A percentile compares a stretch with the other conserved stretches of the same genome.
These are phyloP conservation scores for Coleophoma eucalyptorum DNA, from an alignment of 2,329 filamentous ascomycete species.

Conservation along the genomic window DNA sequence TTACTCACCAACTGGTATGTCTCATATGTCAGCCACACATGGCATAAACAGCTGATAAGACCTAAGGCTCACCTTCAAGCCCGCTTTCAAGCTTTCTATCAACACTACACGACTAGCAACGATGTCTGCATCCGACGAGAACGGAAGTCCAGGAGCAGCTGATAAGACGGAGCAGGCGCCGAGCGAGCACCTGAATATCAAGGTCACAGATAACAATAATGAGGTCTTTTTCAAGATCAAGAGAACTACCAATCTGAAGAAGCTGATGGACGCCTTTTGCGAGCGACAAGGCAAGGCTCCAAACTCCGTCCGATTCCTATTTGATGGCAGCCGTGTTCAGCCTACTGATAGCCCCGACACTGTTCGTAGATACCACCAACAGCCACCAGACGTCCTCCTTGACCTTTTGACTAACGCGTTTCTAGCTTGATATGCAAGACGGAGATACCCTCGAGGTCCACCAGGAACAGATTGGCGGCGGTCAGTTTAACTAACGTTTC, in stretches of 20 bases:
- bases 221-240: constrained; percentile 99
- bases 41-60: too few relatives aligned
- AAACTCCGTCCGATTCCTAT: constrained; percentile 85
- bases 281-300: constrained; percentile 89
- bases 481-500: constrained; percentile 13
- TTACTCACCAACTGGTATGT: too few relatives aligned
- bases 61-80: too few relatives aligned
- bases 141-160: constrained; percentile 38
- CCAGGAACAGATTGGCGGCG: constrained; percentile 93
- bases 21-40: too few relatives aligned
- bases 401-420: background rate
- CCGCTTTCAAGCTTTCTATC: too few relatives aligned
- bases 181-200: constrained; percentile 93
- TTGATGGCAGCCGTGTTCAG: constrained; percentile 92
- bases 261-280: constrained; percentile 98
- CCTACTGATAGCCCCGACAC: constrained; percentile 85
- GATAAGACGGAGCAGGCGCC: constrained; percentile 25
- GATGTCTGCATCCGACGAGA: constrained; percentile 35
- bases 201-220: constrained; percentile 98
- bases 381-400: background rate
- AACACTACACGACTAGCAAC: constrained; percentile 5
- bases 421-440: constrained; percentile 91
- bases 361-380: constrained; percentile 51
- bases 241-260: constrained; percentile 90
- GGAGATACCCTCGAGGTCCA: constrained; percentile 96